Evolutionary conservation across 2,329 filamentous ascomycete genomes (phyloP), one percentile per base, ranked within the genome.

Genomic region (Exserohilum turcica): DNA sequence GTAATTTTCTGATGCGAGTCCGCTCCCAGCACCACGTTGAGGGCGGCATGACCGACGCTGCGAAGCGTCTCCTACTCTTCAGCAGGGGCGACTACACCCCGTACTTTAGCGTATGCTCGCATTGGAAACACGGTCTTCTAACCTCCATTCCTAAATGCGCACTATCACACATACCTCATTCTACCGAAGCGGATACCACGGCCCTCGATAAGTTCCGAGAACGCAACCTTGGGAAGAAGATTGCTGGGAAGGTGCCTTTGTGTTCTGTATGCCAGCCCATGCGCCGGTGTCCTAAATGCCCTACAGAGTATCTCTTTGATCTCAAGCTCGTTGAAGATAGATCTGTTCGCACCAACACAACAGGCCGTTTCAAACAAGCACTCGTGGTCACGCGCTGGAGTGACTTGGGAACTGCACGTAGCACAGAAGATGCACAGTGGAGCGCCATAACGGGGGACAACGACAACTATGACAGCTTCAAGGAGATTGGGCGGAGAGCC

Each of bases 121-220:
- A 87, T 66, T 87, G 84, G 84, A 77, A 79, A 15, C 82, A 86
- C 56, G 84, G 84, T 15, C 76, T 84, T 31, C 73, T 87, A 13
- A 86, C 85, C 76, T 77, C 80, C 13, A 73, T 83, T 29, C 84
- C 82, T 60, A 87, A 87, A 71, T 87, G 84, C 64, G 83, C 84
- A 3, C 72, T 87, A 9, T 74, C 72, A 9, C 84, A 87, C 58
- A 80, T 87, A 29, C 83, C 83, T 0, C 69, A 76, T 0, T 74
- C 76, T 6, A 36, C 35, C n/a, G 44, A 56, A 18, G 39, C 52
- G 0, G 75, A 78, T 21, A 64, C 74, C 46, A 73, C 76, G 27
- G 70, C 80, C 3, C 48, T 79, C 3, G 76, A 78, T 27, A 76
- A 80, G 43, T 60, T 77, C 16, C 59, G 53, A 13, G 61, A 59